Evolutionary conservation across 108 stramenopile genomes (phyloP), one percentile per base, ranked within the genome.

Genomic region (Nitzschia putrida): DNA sequence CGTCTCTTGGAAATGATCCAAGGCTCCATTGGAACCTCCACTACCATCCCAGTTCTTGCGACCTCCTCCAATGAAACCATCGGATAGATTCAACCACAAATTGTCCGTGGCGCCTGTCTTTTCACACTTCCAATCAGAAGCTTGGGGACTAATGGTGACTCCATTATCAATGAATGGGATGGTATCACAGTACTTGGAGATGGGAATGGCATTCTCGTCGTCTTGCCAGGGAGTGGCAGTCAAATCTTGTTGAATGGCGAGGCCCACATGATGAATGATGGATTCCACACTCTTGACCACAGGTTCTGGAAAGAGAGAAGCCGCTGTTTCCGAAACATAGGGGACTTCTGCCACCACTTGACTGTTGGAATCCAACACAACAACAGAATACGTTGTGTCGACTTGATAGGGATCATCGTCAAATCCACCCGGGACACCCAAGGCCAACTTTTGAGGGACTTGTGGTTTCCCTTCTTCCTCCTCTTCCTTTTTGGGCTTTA

Each of bases 11-110:
- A 84, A 99, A 82, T 98, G 98, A 84, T 94, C 86, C 51, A 99
- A 76, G 7, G 98, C 99, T 8, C 97, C 97, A 51, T 96, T 94
- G 18, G 93, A 84, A 10, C 99, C 99, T 29, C 96, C 97, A 50
- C 88, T 83, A 12, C 97, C 99, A 69, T 97, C 98, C 97, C 97
- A 97, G 79, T 99, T 94, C 76, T 94, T 94, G 24, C 99, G 81
- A 11, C 98, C 99, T 18, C 97, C 97, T 3, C 97, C 98, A 72
- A 98, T 94, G 79, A 87, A 98, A 9, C 99, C 98, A 61, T 95
- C 95, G 29, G 83, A 85, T 10, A 99, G 86, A 79, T 99, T 99
- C 43, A 99, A 76, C 99, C 99, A 99, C 21, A 99, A 71, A 86
- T 99, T 98, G 49, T 96, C 94, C 5, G 74, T 86, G 52, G 74